A percentile compares a stretch with the other conserved stretches of the same genome.
Conservation (phyloP, 305 asterid genomes). For the Andrographis paniculata region DNA sequence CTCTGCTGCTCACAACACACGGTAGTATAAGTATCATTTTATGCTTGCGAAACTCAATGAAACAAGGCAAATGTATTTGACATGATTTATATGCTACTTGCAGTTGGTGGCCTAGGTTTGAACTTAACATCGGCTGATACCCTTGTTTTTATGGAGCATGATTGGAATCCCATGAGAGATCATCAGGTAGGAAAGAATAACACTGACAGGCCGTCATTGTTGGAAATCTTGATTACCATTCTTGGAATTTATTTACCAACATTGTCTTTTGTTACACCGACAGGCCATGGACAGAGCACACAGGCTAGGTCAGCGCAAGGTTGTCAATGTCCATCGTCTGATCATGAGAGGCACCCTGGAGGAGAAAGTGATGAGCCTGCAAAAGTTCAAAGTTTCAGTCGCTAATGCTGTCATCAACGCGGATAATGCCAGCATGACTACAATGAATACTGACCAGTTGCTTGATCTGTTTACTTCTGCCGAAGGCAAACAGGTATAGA, state of each 20-base stretch:
- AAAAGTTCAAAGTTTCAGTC: conserved; percentile 88
- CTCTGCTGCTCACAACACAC: conserved; percentile 86
- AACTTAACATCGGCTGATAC: conserved; percentile 99
- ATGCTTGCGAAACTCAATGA: conserved; percentile 8
- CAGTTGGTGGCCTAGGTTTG: conserved; percentile 99
- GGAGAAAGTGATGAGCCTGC: conserved; percentile 99
- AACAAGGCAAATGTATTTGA: conserved; percentile 7
- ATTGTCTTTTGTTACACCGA: conserved; percentile 18
- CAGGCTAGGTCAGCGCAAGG: conserved; percentile 94
- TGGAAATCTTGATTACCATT: no score
- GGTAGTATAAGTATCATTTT: conserved; percentile 42
- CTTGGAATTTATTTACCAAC: not conserved
- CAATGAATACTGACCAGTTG: conserved; percentile 97
- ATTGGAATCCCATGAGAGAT: conserved; percentile 99
- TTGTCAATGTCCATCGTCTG: conserved; percentile 93
- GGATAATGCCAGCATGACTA: conserved; percentile 92
- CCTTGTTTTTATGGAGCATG: conserved; percentile 99
- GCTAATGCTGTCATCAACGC: conserved; percentile 96
- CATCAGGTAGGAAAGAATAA: conserved; percentile 66
- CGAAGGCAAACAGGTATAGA: conserved; percentile 76
- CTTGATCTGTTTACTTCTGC: conserved; percentile 94
- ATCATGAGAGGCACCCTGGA: conserved; percentile 99
- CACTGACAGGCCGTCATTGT: no score
- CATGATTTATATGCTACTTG: conserved; percentile 20
- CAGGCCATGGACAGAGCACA: conserved; percentile 99